These are phyloP conservation scores for Penstemon barbatus DNA, from an alignment of 257 asterid species.

Conservation along the genomic window DNA sequence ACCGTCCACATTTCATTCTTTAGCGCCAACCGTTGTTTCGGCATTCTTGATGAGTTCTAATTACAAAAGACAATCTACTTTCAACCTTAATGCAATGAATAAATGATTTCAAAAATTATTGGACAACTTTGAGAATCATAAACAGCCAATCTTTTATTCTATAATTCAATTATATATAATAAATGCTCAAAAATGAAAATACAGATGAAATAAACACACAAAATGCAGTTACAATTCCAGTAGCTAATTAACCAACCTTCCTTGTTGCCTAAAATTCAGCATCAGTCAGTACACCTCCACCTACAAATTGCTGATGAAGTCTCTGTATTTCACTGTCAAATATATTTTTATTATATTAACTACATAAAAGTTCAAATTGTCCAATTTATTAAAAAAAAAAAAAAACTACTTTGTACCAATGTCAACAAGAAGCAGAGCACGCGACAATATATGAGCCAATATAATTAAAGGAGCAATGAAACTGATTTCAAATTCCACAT, in stretches of 20 bases:
- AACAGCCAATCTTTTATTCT: too few relatives aligned
- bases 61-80: conserved; percentile 13
- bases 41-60: conserved; percentile 40
- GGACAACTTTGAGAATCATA: too few relatives aligned
- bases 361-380: conserved; percentile 17
- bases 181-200: too few relatives aligned
- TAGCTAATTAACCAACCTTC: conserved; percentile 57
- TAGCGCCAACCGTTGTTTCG: conserved; percentile 78
- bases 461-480: background rate
- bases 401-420: too few relatives aligned
- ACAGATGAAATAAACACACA: too few relatives aligned
- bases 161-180: too few relatives aligned
- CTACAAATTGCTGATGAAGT: conserved; percentile 87
- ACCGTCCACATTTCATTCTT: conserved; percentile 90
- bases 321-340: conserved; percentile 87
- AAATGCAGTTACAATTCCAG: conserved; percentile 13
- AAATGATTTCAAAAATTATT: too few relatives aligned
- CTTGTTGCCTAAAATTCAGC: conserved; percentile 97
- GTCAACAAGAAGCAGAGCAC: background rate
- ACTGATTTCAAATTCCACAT: too few relatives aligned
- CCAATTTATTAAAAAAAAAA: background rate
- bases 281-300: conserved; percentile 76
- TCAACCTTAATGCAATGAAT: background rate
- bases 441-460: conserved; percentile 16
- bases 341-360: conserved; percentile 45